Conservation (phyloP, 2,329 filamentous ascomycete species). For the Penicillium freii region DNA sequence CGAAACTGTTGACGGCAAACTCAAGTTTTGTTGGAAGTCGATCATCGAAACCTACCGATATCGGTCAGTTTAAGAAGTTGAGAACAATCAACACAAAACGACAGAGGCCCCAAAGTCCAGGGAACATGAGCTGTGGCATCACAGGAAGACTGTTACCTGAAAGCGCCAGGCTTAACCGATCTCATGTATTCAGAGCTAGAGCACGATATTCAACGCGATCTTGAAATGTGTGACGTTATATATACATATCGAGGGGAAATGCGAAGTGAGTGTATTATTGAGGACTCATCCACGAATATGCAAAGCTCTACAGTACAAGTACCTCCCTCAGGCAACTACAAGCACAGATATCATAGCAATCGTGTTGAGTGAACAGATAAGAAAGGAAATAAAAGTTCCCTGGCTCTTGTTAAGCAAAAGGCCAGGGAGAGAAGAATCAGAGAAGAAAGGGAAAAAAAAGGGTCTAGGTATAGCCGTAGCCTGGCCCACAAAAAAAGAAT, state of each 20-base stretch:
- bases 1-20: neutral
- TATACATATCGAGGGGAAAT: neutral
- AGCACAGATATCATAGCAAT: constrained; percentile 37
- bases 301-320: neutral
- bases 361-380: constrained; percentile 25
- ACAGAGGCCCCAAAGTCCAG: neutral
- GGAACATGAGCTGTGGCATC: neutral
- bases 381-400: constrained; percentile 13
- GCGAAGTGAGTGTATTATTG: neutral
- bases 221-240: too few relatives aligned
- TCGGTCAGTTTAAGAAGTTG: neutral
- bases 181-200: neutral
- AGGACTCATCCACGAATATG: neutral
- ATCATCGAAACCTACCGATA: too few relatives aligned
- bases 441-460: constrained; percentile 13
- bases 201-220: too few relatives aligned
- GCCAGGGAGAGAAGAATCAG: constrained; percentile 6
- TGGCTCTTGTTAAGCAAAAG: constrained; percentile 1
- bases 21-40: too few relatives aligned
- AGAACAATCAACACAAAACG: neutral
- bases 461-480: constrained; percentile 26
- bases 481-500: constrained; percentile 17
- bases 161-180: neutral
- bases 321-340: constrained; percentile 8
- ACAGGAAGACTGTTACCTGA: neutral